These are phyloP conservation scores for Backusella macrospora DNA, from an alignment of 192 early-diverging fungal species.

Conservation along the genomic window DNA sequence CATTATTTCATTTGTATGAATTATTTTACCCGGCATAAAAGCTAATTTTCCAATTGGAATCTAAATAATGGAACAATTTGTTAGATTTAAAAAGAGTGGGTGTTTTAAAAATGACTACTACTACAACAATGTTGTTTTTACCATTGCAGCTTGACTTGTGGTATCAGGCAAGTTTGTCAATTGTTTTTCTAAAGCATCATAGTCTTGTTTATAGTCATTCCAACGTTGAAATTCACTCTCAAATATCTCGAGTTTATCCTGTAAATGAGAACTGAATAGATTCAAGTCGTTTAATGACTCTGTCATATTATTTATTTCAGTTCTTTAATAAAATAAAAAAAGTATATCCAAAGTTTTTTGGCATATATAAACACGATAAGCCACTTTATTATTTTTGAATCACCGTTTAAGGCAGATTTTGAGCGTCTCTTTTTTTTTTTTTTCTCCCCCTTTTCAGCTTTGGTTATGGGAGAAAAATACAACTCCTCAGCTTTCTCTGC, in stretches of 20 bases:
- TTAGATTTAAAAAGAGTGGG: background rate
- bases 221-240: constrained; percentile 43
- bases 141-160: constrained; percentile 57
- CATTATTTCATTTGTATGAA: constrained; percentile 93
- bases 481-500: no score
- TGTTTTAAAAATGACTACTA: background rate
- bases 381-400: background rate
- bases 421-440: background rate
- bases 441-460: no score
- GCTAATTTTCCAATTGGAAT: constrained; percentile 86
- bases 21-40: constrained; percentile 82
- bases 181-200: constrained; percentile 51
- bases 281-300: background rate
- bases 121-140: constrained; percentile 22
- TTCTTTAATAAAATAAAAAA: background rate
- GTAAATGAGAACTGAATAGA: background rate
- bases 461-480: no score
- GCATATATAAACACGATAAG: background rate
- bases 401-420: background rate
- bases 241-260: constrained; percentile 4
- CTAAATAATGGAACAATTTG: constrained; percentile 32
- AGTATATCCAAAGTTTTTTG: background rate
- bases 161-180: constrained; percentile 51
- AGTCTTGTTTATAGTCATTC: constrained; percentile 61
- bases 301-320: background rate